Evolutionary conservation across 371 early-diverging fungal species (phyloP), one percentile per base, ranked within the genome.

Genomic region (Cokeromyces recurvatus): DNA sequence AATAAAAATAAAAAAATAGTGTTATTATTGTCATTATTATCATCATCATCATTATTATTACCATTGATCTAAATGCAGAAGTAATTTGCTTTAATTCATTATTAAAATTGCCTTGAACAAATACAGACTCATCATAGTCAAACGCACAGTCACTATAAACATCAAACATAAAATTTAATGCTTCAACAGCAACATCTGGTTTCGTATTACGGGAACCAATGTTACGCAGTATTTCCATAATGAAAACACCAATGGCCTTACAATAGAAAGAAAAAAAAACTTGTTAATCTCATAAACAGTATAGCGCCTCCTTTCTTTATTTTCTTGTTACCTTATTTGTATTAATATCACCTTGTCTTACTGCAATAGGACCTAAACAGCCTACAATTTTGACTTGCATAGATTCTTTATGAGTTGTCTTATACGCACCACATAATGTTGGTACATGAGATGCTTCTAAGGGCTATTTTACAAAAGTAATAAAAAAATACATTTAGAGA

Each of bases 91-190:
- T 71, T 23, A 95, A 68, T 27, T 67, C 71, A 14, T 59, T 49
- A 27, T 87, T 62, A 42, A 81, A 88, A 14, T 71, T 73, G n/a
- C 78, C 79, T 27, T 80, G 63, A 5, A 91, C 85, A 72, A 82
- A 94, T 1, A 92, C 91, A 2, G 90, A 86, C 27, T 51, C 55
- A 61, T 95, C 93, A 54, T 94, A 94, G 51, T 90, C 91, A 62
- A 79, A 93, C 5, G 65, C 77, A 32, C 71, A 79, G 55, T 95
- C 96, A 24, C 81, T 82, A 62, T 94, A 95, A 7, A 94, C 81
- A 54, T 94, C 95, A 59, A 74, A 94, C 23, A 95, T 62, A 32
- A 86, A 85, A 49, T 94, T 89, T 52, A 95, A 60, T 0, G 85
- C 85, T 58, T 92, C 94, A 0, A 85, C 64, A 8, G 77, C 68